Evolutionary conservation across 2,329 filamentous ascomycete genomes (phyloP), one percentile per base, ranked within the genome.

Genomic region (Aquanectria penicillioides): DNA sequence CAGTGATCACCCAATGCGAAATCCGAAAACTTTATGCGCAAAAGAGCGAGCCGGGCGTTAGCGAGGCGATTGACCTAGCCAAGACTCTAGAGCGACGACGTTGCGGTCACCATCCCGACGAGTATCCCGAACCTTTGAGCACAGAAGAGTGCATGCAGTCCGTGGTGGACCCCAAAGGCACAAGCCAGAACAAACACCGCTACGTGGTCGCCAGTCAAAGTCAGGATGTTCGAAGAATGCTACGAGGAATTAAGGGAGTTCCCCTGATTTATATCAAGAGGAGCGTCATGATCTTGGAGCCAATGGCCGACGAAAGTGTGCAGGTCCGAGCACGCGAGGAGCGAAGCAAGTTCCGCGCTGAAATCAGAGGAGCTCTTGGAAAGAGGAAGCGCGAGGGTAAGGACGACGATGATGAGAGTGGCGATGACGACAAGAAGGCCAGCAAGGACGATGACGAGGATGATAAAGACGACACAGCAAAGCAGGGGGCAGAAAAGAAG

Each of bases 141-240:
- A 85, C 89, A 29, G 72, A 86, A 54, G 90, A 92, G 63, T 96
- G 93, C 72, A 76, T 96, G 38, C 78, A 79, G 57, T 86, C 84
- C 48, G 91, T 97, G 7, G 87, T 98, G 51, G 94, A 94, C 70
- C 86, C 92, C 11, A 95, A 95, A 73, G 81, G 78, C 47, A 86
- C 80, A 60, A 83, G 85, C 33, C 84, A 84, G 57, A 95, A 95
- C 74, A 93, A 92, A 77, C 87, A 93, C 71, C 84, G 89, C 57
- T 94, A 94, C 71, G 86, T 93, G 11, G 88, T 94, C 17, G 91
- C 91, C 8, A 89, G 86, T 61, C 91, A 94, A 74, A 89, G 90
- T 63, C 75, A 81, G 20, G 84, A 86, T 36, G 82, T 92, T 40
- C 80, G 91, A 64, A 81, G 83, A 41, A 78, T 80, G 64, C 82